Percentiles rank a stretch among this genome's conserved stretches.
phyloP scores from a whole-genome alignment of 2,329 filamentous ascomycete genomes.

The Westerdykella ornata region DNA sequence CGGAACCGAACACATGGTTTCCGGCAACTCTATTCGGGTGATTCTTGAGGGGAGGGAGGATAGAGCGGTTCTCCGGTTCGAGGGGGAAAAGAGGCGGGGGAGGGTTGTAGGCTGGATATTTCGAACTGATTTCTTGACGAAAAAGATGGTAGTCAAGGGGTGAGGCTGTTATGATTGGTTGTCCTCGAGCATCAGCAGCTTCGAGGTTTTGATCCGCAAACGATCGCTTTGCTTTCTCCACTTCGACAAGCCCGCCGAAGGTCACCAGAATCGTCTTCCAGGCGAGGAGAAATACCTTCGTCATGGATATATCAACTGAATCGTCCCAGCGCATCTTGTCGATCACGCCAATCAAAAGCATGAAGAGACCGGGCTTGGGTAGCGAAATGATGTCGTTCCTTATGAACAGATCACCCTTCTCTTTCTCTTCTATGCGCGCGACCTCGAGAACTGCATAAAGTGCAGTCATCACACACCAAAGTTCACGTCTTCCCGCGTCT shows the following conservation, averaged over 20 bases:
- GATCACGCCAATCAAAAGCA: slow-evolving; percentile 61
- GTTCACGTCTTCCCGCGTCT: slow-evolving; percentile 38
- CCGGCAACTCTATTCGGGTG: slow-evolving; percentile 53
- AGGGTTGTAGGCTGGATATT: slow-evolving; percentile 93
- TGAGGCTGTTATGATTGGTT: slow-evolving; percentile 82
- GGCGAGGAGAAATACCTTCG: slow-evolving; percentile 63
- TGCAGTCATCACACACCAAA: slow-evolving; percentile 46
- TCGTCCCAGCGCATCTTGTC: slow-evolving; percentile 51
- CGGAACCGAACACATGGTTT: slow-evolving; percentile 47
- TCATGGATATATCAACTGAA: slow-evolving; percentile 52
- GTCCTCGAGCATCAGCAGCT: slow-evolving; percentile 54
- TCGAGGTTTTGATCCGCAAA: slow-evolving; percentile 54
- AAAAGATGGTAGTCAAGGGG: slow-evolving; percentile 95
- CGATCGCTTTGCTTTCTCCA: slow-evolving; percentile 66
- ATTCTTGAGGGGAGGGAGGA: slow-evolving; percentile 76
- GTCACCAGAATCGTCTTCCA: slow-evolving; percentile 88
- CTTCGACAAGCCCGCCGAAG: slow-evolving; percentile 71
- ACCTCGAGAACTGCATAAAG: slow-evolving; percentile 47
- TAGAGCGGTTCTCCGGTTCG: slow-evolving; percentile 83
- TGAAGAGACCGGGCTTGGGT: slow-evolving; percentile 56
- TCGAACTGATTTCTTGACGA: slow-evolving; percentile 92
- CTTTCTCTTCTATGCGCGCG: slow-evolving; percentile 33
- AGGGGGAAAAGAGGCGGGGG: slow-evolving; percentile 76
- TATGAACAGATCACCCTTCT: slow-evolving; percentile 48
- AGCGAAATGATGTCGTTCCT: slow-evolving; percentile 28